Conservation (phyloP, 2,329 filamentous ascomycete species). For the Aspergillus brunneoviolaceus region DNA sequence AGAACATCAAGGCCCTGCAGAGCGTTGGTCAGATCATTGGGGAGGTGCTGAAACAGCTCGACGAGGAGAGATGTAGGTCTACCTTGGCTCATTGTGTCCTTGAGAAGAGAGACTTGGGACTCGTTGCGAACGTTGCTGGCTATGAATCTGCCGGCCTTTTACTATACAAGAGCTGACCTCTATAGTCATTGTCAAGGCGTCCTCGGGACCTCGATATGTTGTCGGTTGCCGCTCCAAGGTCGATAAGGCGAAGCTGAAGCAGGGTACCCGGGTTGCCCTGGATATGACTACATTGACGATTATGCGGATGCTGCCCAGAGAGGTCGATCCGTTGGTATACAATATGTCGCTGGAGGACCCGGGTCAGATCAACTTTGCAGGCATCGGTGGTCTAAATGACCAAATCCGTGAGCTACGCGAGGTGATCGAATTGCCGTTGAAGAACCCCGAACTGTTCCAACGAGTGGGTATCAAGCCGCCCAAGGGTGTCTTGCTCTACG, state of each 20-base stretch:
- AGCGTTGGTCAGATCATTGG: constrained; percentile 99
- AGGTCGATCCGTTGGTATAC: constrained; percentile 98
- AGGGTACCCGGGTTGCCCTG: constrained; percentile 93
- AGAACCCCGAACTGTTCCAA: constrained; percentile 97
- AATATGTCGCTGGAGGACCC: constrained; percentile 99
- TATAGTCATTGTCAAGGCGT: constrained; percentile 95
- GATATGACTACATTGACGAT: constrained; percentile 99
- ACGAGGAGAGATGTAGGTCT: constrained; percentile 91
- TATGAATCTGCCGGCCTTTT: not conserved
- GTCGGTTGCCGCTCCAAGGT: constrained; percentile 98
- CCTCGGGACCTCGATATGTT: constrained; percentile 94
- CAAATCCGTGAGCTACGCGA: constrained; percentile 97
- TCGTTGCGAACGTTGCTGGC: not conserved
- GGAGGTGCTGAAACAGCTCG: constrained; percentile 96
- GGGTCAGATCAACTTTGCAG: constrained; percentile 94
- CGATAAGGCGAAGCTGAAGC: constrained; percentile 95
- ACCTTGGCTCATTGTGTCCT: not conserved
- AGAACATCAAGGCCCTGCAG: constrained; percentile 99
- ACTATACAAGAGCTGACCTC: constrained; percentile 20
- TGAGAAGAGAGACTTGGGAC: not conserved
- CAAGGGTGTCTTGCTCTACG: constrained; percentile 94
- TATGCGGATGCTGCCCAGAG: constrained; percentile 98
- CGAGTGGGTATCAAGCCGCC: constrained; percentile 98
- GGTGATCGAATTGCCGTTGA: constrained; percentile 95
- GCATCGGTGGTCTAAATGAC: constrained; percentile 96